A percentile compares a stretch with the other conserved stretches of the same genome.
phyloP scores from a whole-genome alignment of 1,139 yeast genomes.

The Magnusiomyces tetraspermus region DNA sequence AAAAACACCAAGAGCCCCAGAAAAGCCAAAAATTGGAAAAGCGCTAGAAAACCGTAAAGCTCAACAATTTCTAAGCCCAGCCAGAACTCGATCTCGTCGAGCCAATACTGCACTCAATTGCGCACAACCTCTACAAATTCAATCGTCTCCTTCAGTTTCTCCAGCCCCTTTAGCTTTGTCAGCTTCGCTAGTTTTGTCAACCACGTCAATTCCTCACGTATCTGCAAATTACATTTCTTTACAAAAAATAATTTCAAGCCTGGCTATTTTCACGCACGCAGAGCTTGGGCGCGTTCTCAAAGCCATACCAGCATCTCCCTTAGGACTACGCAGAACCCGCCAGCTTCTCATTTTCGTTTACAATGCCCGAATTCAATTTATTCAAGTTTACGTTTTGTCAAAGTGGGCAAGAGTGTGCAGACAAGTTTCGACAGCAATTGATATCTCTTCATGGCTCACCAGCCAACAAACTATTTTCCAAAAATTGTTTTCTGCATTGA shows the following conservation, averaged over 20 bases:
- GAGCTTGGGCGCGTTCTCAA: slow-evolving; percentile 56
- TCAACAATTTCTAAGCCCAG: too few relatives aligned
- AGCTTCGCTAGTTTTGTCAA: too few relatives aligned
- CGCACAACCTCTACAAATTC: too few relatives aligned
- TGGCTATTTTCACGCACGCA: slow-evolving; percentile 54
- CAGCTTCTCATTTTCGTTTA: slow-evolving; percentile 60
- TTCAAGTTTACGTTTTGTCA: slow-evolving; percentile 70
- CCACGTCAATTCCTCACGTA: too few relatives aligned
- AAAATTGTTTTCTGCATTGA: slow-evolving; percentile 55
- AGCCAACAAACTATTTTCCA: slow-evolving; percentile 64
- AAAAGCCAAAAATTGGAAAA: too few relatives aligned
- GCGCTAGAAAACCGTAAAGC: too few relatives aligned
- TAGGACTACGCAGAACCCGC: slow-evolving; percentile 56
- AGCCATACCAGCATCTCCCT: slow-evolving; percentile 45
- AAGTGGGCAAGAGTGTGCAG: slow-evolving; percentile 76
- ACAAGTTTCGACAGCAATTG: slow-evolving; percentile 67
- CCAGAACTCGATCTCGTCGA: too few relatives aligned
- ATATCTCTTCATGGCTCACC: slow-evolving; percentile 76
- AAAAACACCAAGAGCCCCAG: too few relatives aligned
- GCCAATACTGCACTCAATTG: too few relatives aligned
- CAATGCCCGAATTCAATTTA: slow-evolving; percentile 65
- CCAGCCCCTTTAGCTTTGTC: too few relatives aligned
- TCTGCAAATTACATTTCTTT: too few relatives aligned
- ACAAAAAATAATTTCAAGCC: slow-evolving; percentile 46
- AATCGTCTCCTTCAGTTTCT: too few relatives aligned